A percentile compares a stretch with the other conserved stretches of the same genome.
These are phyloP conservation scores for Pyronema domesticum DNA, from an alignment of 495 filamentous ascomycete species.

Conservation along the genomic window DNA sequence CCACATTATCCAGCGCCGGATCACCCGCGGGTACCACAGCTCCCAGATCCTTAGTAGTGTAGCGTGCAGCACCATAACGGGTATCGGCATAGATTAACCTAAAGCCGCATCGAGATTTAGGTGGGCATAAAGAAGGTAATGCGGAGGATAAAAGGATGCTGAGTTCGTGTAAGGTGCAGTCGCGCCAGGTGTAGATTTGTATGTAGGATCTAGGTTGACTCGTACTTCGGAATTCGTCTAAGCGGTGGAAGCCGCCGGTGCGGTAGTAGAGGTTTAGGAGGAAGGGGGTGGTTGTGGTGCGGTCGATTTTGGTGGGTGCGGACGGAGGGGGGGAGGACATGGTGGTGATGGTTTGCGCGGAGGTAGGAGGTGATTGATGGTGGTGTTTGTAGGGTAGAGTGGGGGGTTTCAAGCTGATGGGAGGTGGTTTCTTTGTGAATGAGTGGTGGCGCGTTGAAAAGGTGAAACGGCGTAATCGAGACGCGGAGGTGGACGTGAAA, in stretches of 20 bases:
- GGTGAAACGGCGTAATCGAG: no score
- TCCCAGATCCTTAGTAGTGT: slow-evolving; percentile 59
- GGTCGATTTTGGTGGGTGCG: slow-evolving; percentile 34
- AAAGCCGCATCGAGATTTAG: slow-evolving; percentile 67
- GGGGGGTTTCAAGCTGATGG: neutral
- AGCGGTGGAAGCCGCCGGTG: slow-evolving; percentile 50
- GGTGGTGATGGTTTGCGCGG: neutral
- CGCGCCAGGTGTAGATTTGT: slow-evolving; percentile 75
- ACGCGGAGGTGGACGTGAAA: no score
- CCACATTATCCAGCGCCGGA: slow-evolving; percentile 32
- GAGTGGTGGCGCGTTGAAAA: no score
- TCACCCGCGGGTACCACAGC: slow-evolving; percentile 55
- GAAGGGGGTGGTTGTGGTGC: slow-evolving; percentile 69
- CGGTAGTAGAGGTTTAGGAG: slow-evolving; percentile 81
- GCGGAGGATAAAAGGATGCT: slow-evolving; percentile 52
- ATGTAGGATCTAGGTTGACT: slow-evolving; percentile 46
- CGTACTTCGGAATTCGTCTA: slow-evolving; percentile 44
- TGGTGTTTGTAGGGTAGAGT: neutral
- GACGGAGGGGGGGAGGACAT: neutral
- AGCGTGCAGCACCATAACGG: slow-evolving; percentile 37
- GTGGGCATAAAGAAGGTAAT: slow-evolving; percentile 51
- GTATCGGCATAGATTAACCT: slow-evolving; percentile 76
- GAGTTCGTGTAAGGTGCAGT: slow-evolving; percentile 69
- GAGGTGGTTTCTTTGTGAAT: neutral
- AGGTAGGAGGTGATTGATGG: neutral